Evolutionary conservation across 768 basidiomycete genomes (phyloP), one percentile per base, ranked within the genome.

Genomic region (Dendrothele bispora): DNA sequence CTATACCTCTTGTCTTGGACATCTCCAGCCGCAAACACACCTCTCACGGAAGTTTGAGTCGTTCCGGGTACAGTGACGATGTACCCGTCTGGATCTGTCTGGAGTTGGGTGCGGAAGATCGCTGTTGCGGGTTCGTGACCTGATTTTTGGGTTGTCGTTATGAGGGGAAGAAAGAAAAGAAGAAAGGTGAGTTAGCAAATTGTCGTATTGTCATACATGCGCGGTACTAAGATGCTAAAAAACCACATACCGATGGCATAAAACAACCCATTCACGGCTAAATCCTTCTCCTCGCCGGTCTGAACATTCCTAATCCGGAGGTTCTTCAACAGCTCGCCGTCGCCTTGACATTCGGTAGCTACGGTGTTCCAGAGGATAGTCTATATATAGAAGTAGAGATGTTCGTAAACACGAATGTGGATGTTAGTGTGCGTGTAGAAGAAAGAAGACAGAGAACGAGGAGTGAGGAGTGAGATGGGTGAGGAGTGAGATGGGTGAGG

Each of bases 21-120:
- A 59, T 98, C 97, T 48, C 97, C 97, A 11, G 97, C 97, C 0
- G 97, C 97, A 64, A 94, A 99, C n/a, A 99, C 92, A 51, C 95
- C 97, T 66, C 84, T 89, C 50, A 98, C 84, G 42, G 84, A 90
- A 0, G 97, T 99, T 69, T 94, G 87, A 7, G 95, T 88, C 8
- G 95, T 98, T 7, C 97, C 97, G 1, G 97, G 95, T 3, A 94
- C 84, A 14, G 95, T 98, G 60, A 92, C 80, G 65, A 99, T 94
- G 69, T 99, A 99, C 5, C 97, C 97, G 48, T 98, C 95, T 3
- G 82, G 73, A 64, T 98, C 97, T 2, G 87, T 90, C 56, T 94
- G 82, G 37, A 99, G 62, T 65, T 98, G 97, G 20, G 77, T 77
- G 39, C 90, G 86, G 51, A 99, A 87, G 49, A 99, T 82, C 2